These are phyloP conservation scores for Fusarium zealandicum DNA, from an alignment of 2,329 filamentous ascomycete genomes.

Conservation along the genomic window DNA sequence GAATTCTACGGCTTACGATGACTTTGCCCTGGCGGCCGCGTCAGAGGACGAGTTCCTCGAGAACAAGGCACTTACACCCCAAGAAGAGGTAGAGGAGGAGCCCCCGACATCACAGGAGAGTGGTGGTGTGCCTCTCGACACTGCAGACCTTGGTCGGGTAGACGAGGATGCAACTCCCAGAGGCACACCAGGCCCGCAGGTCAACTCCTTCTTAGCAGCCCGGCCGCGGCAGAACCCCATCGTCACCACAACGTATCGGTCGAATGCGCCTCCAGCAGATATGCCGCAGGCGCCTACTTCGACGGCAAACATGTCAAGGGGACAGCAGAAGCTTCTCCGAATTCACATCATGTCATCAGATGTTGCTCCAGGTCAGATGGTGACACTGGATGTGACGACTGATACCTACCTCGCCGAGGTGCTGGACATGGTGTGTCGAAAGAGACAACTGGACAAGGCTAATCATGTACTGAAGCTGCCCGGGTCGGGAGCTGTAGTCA, in stretches of 20 bases:
- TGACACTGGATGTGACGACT: slow-evolving; percentile 78
- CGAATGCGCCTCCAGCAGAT: slow-evolving; percentile 63
- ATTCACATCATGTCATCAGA: slow-evolving; percentile 77
- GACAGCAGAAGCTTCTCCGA: slow-evolving; percentile 73
- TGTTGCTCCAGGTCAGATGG: slow-evolving; percentile 73
- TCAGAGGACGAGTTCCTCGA: slow-evolving; percentile 71
- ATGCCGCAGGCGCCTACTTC: slow-evolving; percentile 58
- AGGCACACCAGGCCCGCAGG: slow-evolving; percentile 41
- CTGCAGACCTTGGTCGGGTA: slow-evolving; percentile 43
- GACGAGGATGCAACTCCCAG: slow-evolving; percentile 40
- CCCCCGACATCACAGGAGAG: slow-evolving; percentile 41
- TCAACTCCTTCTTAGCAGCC: slow-evolving; percentile 42
- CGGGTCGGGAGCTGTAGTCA: slow-evolving; percentile 75
- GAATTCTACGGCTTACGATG: slow-evolving; percentile 80
- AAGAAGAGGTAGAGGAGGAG: slow-evolving; percentile 62
- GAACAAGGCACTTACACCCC: slow-evolving; percentile 72
- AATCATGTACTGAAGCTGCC: slow-evolving; percentile 81
- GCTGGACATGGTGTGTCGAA: slow-evolving; percentile 78
- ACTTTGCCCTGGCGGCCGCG: slow-evolving; percentile 81
- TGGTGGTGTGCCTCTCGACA: slow-evolving; percentile 22
- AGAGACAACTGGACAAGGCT: slow-evolving; percentile 79
- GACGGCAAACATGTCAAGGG: slow-evolving; percentile 57
- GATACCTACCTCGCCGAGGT: slow-evolving; percentile 86
- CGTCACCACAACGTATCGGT: slow-evolving; percentile 65
- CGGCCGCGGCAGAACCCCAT: slow-evolving; percentile 64